Conservation (phyloP, 2,329 filamentous ascomycete species). For the Endoconidiophora laricicola region DNA sequence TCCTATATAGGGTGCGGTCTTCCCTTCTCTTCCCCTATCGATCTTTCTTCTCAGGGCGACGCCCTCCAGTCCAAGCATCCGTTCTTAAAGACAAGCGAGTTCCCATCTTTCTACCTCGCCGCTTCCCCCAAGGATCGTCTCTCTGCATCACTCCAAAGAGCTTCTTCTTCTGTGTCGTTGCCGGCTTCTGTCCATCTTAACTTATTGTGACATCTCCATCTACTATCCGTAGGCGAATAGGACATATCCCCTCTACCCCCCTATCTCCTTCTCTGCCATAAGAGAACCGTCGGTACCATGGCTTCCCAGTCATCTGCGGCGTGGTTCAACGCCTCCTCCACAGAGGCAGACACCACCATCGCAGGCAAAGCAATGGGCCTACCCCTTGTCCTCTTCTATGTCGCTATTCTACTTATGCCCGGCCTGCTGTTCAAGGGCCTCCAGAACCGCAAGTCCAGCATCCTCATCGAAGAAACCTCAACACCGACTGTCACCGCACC, state of each 20-base stretch:
- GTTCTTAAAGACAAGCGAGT: not conserved
- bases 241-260: not conserved
- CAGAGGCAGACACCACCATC: not conserved
- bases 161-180: not conserved
- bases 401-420: conserved; percentile 25
- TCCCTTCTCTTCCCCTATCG: not conserved
- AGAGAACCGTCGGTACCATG: conserved; percentile 2
- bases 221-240: no score
- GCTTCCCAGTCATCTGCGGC: conserved; percentile 8
- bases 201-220: no score
- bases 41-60: no score
- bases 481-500: not conserved
- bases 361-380: conserved; percentile 23
- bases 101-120: not conserved
- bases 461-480: conserved; percentile 14
- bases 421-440: conserved; percentile 26
- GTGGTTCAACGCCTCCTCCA: conserved; percentile 7
- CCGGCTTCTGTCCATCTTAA: no score
- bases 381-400: conserved; percentile 25
- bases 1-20: no score
- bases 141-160: no score
- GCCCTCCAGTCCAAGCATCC: not conserved
- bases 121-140: no score
- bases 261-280: not conserved
- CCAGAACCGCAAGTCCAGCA: conserved; percentile 20